A percentile compares a stretch with the other conserved stretches of the same genome.
Evolutionary conservation across 768 basidiomycete species (phyloP).

Genomic region (Mycena galopus): DNA sequence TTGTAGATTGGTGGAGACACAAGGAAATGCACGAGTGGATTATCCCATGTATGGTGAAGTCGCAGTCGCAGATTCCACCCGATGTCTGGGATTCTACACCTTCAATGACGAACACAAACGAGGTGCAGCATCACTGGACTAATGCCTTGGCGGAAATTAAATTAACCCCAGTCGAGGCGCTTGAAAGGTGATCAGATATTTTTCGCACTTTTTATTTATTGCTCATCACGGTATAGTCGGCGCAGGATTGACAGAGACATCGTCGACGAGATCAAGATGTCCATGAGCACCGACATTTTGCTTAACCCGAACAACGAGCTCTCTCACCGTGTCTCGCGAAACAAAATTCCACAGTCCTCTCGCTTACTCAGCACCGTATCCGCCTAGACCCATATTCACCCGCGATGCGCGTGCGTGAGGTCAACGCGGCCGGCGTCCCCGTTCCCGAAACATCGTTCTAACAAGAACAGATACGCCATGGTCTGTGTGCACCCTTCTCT

Average conservation of each 20-base stretch:
- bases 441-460: slow-evolving; percentile 78
- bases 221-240: background rate
- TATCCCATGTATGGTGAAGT: slow-evolving; percentile 1
- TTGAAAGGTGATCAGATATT: background rate
- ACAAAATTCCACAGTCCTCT: slow-evolving; percentile 77
- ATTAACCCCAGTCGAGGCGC: slow-evolving; percentile 1
- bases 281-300: slow-evolving; percentile 1
- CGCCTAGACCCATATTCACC: slow-evolving; percentile 83
- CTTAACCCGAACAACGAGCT: slow-evolving; percentile 15
- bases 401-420: slow-evolving; percentile 66
- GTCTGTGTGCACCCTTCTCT: slow-evolving; percentile 53
- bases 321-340: slow-evolving; percentile 48
- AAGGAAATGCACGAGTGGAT: too few species aligned
- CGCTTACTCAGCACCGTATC: slow-evolving; percentile 71
- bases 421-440: slow-evolving; percentile 44
- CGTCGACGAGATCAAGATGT: background rate
- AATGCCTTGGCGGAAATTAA: background rate
- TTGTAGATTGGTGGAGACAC: slow-evolving; percentile 12
- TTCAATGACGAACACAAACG: background rate
- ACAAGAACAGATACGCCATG: slow-evolving; percentile 87
- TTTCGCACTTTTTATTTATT: background rate
- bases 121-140: background rate
- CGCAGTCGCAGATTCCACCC: background rate
- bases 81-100: slow-evolving; percentile 1
- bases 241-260: background rate